These are phyloP conservation scores for Pistacia atlantica DNA, from an alignment of 345 rosid genomes.

Conservation along the genomic window DNA sequence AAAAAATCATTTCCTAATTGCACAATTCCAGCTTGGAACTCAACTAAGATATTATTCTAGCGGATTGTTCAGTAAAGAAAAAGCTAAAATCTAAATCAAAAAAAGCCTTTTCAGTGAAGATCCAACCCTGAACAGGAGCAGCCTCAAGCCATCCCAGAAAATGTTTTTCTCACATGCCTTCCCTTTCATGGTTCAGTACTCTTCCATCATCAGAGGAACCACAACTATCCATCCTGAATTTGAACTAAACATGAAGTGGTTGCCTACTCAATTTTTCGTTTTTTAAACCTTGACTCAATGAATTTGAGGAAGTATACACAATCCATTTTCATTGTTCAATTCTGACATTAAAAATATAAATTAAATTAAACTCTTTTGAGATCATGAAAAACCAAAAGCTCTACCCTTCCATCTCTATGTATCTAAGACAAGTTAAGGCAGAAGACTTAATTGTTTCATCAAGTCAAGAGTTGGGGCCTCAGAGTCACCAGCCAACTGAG, in stretches of 20 bases:
- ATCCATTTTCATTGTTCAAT: not conserved
- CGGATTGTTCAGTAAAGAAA: too few relatives aligned
- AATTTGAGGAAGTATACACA: constrained; percentile 1
- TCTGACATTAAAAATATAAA: not conserved
- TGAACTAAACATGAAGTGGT: not conserved
- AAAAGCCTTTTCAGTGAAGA: too few relatives aligned
- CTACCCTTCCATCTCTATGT: not conserved
- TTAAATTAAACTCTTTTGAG: not conserved
- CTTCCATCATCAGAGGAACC: not conserved
- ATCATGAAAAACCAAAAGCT: not conserved
- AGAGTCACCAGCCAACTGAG: not conserved
- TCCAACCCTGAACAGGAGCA: too few relatives aligned
- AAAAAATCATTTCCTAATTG: not conserved
- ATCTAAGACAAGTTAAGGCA: not conserved
- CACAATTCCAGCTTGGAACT: too few relatives aligned
- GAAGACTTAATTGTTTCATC: not conserved
- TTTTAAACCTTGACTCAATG: not conserved
- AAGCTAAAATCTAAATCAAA: too few relatives aligned
- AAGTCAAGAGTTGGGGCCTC: constrained; percentile 1
- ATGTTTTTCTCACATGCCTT: too few relatives aligned
- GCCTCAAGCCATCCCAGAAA: too few relatives aligned
- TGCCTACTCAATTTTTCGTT: not conserved
- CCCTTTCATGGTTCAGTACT: too few relatives aligned
- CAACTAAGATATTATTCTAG: not conserved
- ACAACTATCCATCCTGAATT: not conserved